Percentiles rank a stretch among this genome's conserved stretches.
These are phyloP conservation scores for Emmonsiellopsis sp. DNA, from an alignment of 2,329 filamentous ascomycete genomes.

Conservation along the genomic window DNA sequence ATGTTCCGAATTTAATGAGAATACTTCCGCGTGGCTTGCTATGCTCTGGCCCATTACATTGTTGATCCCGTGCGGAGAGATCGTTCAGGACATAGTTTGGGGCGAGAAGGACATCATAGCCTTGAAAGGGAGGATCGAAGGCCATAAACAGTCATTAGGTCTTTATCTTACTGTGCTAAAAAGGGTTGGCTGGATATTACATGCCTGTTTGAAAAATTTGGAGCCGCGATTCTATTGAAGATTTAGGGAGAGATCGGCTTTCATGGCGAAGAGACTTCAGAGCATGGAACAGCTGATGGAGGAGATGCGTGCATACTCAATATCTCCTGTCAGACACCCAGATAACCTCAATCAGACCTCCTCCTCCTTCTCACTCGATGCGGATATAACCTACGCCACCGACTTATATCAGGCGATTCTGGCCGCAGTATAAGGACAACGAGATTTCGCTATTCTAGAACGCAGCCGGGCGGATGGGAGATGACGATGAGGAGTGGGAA, in stretches of 20 bases:
- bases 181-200: too few relatives aligned
- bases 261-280: neutral
- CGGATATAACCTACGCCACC: neutral
- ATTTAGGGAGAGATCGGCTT: neutral
- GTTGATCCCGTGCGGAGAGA: slow-evolving; percentile 1
- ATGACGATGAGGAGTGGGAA: slow-evolving; percentile 10
- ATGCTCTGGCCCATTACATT: too few relatives aligned
- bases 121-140: slow-evolving; percentile 9
- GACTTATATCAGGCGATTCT: slow-evolving; percentile 11
- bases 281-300: neutral
- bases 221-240: neutral
- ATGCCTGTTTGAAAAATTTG: too few relatives aligned
- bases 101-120: slow-evolving; percentile 7
- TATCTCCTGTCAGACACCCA: too few relatives aligned
- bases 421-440: slow-evolving; percentile 6
- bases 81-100: slow-evolving; percentile 2
- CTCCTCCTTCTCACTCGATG: neutral
- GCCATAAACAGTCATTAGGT: slow-evolving; percentile 8
- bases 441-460: slow-evolving; percentile 9
- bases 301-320: neutral
- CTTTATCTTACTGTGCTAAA: slow-evolving; percentile 12
- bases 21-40: too few relatives aligned
- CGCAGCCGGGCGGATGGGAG: slow-evolving; percentile 1
- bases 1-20: too few relatives aligned
- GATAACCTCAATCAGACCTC: neutral